Conservation (phyloP, 2,329 filamentous ascomycete genomes). For the Hysterium pulicare region DNA sequence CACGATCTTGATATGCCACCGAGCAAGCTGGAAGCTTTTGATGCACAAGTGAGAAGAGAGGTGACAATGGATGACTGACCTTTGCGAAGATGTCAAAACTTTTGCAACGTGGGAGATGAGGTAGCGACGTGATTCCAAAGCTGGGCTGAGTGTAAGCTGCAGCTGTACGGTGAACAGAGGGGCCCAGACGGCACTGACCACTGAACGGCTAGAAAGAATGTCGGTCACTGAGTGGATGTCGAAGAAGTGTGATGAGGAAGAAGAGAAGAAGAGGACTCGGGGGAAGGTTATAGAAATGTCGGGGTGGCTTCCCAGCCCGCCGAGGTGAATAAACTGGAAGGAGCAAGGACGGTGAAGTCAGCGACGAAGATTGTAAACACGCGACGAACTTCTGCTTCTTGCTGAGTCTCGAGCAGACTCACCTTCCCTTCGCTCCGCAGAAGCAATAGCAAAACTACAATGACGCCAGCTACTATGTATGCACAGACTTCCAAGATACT, state of each 20-base stretch:
- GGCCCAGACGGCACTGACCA: constrained; percentile 23
- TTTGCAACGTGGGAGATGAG: constrained; percentile 36
- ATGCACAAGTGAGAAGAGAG: neutral
- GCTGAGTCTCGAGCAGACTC: constrained; percentile 13
- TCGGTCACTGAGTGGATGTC: constrained; percentile 41
- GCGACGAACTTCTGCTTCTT: constrained; percentile 11
- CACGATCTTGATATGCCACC: too few relatives aligned
- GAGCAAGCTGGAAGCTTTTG: too few relatives aligned
- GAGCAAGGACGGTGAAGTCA: constrained; percentile 20
- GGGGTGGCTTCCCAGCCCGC: constrained; percentile 15
- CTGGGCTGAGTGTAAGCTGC: constrained; percentile 23
- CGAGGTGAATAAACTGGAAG: constrained; percentile 18
- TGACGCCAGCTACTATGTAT: neutral
- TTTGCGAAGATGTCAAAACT: constrained; percentile 40
- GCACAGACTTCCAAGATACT: constrained; percentile 2
- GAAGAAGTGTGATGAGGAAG: constrained; percentile 32
- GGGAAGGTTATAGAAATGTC: constrained; percentile 17
- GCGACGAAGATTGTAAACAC: constrained; percentile 14
- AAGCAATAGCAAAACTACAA: constrained; percentile 9
- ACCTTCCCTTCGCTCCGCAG: constrained; percentile 16
- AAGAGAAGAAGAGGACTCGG: constrained; percentile 13
- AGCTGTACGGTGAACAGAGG: constrained; percentile 1
- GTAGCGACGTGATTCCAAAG: constrained; percentile 39
- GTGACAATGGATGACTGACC: constrained; percentile 20
- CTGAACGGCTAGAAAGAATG: constrained; percentile 45